Evolutionary conservation across 495 filamentous ascomycete species (phyloP), one percentile per base, ranked within the genome.

Genomic region (Pseudevernia furfuracea): DNA sequence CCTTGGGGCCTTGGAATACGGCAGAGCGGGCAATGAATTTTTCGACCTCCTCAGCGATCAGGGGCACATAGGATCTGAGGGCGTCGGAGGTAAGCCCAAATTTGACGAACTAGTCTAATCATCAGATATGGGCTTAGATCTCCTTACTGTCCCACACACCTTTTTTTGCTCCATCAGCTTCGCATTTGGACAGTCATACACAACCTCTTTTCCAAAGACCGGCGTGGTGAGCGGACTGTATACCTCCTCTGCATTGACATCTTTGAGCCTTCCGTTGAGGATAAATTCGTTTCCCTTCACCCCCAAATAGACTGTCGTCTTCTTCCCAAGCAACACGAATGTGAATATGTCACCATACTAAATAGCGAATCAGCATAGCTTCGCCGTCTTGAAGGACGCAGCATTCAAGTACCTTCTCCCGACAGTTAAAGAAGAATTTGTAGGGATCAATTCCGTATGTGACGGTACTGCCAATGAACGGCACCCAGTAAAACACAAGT

Each of bases 81-180:
- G 89, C 89, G 62, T 87, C 80, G 46, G 84, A 84, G 37, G 89
- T 90, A 57, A 95, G 85, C 53, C 89, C 90, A 71, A 90, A 82
- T 74, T 95, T 93, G 82, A 93, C 86, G 73, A 95, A 92, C 87
- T 91, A 61, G n/a, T n/a, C 39, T 34, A 15, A 19, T 68, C 58
- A 7, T 37, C 34, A 21, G n/a, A 39, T 23, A 4, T 38, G 36
- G 52, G 19, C 1, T 30, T 14, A 14, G 14, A 14, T n/a, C 25
- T 48, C 25, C 17, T 36, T 6, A 58, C 52, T n/a, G 12, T 15
- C 7, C 3, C 21, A 66, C 71, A 58, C 69, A 77, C 77, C 79
- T 85, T 89, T 76, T 91, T 91, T 73, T 91, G 88, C 73, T 91
- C 87, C 84, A 92, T 90, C 61, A 92, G 79, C 74, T 92, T 92